Conservation (phyloP, 495 filamentous ascomycete species). For the Geopyxis carbonaria region DNA sequence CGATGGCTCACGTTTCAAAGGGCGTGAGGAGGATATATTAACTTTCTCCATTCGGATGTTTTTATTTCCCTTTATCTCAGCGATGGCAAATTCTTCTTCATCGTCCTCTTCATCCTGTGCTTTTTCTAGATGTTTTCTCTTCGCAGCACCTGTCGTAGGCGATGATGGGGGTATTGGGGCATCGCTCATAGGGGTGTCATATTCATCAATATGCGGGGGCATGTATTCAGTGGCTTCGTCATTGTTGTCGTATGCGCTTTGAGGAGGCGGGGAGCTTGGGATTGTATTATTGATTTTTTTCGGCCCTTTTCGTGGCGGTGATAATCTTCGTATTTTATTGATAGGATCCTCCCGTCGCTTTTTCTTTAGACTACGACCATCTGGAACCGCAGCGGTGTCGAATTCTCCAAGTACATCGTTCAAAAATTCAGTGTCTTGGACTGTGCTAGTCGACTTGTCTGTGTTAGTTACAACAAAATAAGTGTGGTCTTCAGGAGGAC, state of each 20-base stretch:
- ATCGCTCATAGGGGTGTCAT: conserved; percentile 73
- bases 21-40: conserved; percentile 73
- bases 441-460: too few species aligned
- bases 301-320: conserved; percentile 30
- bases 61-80: conserved; percentile 29
- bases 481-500: too few species aligned
- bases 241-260: conserved; percentile 35
- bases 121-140: conserved; percentile 53
- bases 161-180: conserved; percentile 56
- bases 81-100: conserved; percentile 47
- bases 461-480: conserved; percentile 31
- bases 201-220: conserved; percentile 28
- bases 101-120: conserved; percentile 51
- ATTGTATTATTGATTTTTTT: conserved; percentile 33
- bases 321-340: conserved; percentile 17
- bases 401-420: conserved; percentile 72
- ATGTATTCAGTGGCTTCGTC: conserved; percentile 25
- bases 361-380: conserved; percentile 15
- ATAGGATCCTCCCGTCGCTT: too few species aligned
- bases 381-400: conserved; percentile 48
- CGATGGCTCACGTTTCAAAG: conserved; percentile 50
- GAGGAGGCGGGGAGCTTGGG: conserved; percentile 31
- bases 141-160: conserved; percentile 60
- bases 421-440: conserved; percentile 77
- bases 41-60: conserved; percentile 51